Evolutionary conservation across 2,329 filamentous ascomycete species (phyloP).

Genomic region (Zymoseptoria brevis): DNA sequence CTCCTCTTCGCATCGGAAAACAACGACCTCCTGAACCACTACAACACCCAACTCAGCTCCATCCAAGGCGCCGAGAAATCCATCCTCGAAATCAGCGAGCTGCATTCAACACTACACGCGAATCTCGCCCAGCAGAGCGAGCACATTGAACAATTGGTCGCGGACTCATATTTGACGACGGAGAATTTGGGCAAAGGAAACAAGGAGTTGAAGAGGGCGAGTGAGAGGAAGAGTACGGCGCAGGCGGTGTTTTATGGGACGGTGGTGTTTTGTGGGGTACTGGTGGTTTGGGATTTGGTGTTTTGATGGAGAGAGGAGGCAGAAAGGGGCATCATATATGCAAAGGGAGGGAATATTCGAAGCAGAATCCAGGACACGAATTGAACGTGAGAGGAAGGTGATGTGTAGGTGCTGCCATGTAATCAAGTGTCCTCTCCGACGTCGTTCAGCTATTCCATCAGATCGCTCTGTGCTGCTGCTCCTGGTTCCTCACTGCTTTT

Average conservation of each 20-base stretch:
- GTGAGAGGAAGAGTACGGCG: slow-evolving; percentile 45
- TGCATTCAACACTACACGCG: slow-evolving; percentile 80
- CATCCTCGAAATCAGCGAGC: slow-evolving; percentile 81
- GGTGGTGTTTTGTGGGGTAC: slow-evolving; percentile 37
- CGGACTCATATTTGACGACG: slow-evolving; percentile 71
- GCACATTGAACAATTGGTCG: slow-evolving; percentile 79
- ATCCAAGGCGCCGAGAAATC: slow-evolving; percentile 86
- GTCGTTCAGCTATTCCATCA: neutral
- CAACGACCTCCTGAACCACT: slow-evolving; percentile 83
- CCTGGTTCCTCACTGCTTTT: neutral
- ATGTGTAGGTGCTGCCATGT: neutral
- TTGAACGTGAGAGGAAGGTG: neutral
- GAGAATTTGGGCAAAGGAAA: slow-evolving; percentile 88
- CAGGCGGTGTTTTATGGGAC: slow-evolving; percentile 43
- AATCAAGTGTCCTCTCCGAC: no score
- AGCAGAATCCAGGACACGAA: neutral
- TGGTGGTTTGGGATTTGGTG: slow-evolving; percentile 44
- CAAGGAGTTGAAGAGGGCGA: slow-evolving; percentile 79
- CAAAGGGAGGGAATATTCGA: neutral
- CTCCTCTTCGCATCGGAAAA: slow-evolving; percentile 94
- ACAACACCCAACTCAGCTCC: slow-evolving; percentile 88
- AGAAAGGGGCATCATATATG: neutral
- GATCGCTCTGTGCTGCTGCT: neutral
- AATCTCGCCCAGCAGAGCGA: slow-evolving; percentile 81
- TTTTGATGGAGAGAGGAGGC: slow-evolving; percentile 26